phyloP scores from a whole-genome alignment of 805 yeast species.

The Ogataea siamensis region DNA sequence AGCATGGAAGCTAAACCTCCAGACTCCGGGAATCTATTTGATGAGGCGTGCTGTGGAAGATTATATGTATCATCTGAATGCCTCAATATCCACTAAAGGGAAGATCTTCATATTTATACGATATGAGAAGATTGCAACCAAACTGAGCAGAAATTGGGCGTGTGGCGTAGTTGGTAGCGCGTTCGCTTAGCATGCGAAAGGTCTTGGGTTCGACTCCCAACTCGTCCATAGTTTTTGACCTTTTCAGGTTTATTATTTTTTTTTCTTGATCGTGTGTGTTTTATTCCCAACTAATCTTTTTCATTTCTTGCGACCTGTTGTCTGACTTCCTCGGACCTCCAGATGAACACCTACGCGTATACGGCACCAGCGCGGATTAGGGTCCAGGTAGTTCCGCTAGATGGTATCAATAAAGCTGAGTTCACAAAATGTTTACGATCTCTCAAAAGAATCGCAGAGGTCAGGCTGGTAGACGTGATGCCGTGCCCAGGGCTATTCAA shows the following conservation, averaged over 20 bases:
- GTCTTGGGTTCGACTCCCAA: conserved; percentile 78
- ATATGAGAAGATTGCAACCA: background rate
- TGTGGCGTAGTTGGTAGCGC: conserved; percentile 82
- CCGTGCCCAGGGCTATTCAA: conserved; percentile 67
- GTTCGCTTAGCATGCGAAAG: conserved; percentile 78
- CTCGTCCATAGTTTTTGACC: conserved; percentile 48
- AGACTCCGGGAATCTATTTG: no score
- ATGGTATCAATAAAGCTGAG: conserved; percentile 41
- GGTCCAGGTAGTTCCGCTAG: conserved; percentile 67
- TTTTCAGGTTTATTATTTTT: background rate
- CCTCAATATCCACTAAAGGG: background rate
- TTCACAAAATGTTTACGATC: conserved; percentile 43
- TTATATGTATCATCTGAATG: no score
- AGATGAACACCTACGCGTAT: conserved; percentile 45
- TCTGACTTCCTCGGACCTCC: background rate
- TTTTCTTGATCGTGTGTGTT: conserved; percentile 1
- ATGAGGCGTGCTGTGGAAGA: no score
- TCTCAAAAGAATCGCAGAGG: conserved; percentile 53
- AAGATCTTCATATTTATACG: background rate
- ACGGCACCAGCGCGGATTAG: conserved; percentile 66
- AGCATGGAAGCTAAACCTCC: no score
- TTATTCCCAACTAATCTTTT: background rate
- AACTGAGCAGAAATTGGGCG: conserved; percentile 42
- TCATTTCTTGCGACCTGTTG: no score
- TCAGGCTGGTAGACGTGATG: conserved; percentile 72